Percentiles rank a stretch among this genome's conserved stretches.
These are phyloP conservation scores for Hypoxylon crocopeplum DNA, from an alignment of 495 filamentous ascomycete genomes.

Conservation along the genomic window DNA sequence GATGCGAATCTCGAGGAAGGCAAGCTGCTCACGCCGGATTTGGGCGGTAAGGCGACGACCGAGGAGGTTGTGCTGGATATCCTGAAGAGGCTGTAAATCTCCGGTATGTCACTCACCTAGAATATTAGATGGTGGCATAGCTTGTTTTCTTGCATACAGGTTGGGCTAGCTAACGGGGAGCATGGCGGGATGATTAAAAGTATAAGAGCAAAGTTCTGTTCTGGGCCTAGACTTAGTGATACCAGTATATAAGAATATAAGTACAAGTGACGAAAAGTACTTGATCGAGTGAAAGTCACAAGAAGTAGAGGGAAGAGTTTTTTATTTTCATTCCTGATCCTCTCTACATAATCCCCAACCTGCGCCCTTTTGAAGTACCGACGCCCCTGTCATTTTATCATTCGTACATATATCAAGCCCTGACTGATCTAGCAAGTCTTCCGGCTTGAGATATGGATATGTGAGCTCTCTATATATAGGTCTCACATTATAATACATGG, in stretches of 20 bases:
- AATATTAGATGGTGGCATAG: not conserved
- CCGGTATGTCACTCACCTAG: not conserved
- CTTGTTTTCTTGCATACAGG: too few species aligned
- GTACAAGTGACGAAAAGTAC: too few species aligned
- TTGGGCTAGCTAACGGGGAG: too few species aligned
- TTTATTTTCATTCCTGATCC: constrained; percentile 5
- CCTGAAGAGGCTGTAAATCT: constrained; percentile 74
- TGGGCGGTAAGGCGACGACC: constrained; percentile 88
- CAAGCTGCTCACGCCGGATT: constrained; percentile 82
- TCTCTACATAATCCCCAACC: constrained; percentile 1
- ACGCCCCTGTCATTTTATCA: not conserved
- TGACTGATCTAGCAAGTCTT: not conserved
- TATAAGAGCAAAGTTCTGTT: too few species aligned
- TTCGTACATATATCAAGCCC: not conserved
- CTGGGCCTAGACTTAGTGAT: too few species aligned
- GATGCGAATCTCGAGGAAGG: constrained; percentile 90
- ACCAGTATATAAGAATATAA: too few species aligned
- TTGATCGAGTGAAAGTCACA: not conserved
- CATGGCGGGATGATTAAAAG: too few species aligned
- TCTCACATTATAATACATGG: constrained; percentile 9
- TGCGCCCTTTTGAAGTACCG: not conserved
- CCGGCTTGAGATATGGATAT: not conserved
- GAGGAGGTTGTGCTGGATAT: constrained; percentile 91
- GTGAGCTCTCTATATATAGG: too few species aligned
- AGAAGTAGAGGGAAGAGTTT: constrained; percentile 27